Evolutionary conservation across 1,284 basidiomycete species (phyloP).

Genomic region (Cutaneotrichosporon sp.): DNA sequence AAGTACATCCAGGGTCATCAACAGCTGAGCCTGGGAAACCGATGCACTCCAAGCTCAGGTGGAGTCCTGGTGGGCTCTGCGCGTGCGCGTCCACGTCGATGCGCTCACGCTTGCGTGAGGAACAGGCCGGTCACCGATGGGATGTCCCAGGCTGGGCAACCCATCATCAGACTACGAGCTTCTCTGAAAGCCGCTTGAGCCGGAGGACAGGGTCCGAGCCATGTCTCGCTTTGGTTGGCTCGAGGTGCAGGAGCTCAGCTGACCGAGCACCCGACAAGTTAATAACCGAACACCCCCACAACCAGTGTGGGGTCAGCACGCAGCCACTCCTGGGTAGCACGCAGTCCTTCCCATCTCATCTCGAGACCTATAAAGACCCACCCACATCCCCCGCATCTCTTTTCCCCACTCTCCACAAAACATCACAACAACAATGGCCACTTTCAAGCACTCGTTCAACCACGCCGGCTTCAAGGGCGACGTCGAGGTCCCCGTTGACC

Average conservation of each 20-base stretch:
- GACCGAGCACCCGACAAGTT: conserved; percentile 16
- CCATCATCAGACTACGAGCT: too few species aligned
- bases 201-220: not conserved
- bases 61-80: too few species aligned
- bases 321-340: too few species aligned
- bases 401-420: conserved; percentile 7
- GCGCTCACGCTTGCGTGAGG: too few species aligned
- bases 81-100: too few species aligned
- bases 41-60: too few species aligned
- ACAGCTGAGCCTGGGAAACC: too few species aligned
- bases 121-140: too few species aligned
- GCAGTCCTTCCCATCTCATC: not conserved
- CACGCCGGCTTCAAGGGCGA: conserved; percentile 67
- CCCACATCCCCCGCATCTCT: conserved; percentile 3
- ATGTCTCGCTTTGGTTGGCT: not conserved
- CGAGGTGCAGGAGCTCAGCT: not conserved
- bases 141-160: too few species aligned
- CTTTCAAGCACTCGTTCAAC: conserved; percentile 65
- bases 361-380: conserved; percentile 16
- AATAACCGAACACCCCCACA: conserved; percentile 10
- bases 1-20: not conserved
- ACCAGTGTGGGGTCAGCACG: not conserved
- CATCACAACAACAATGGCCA: conserved; percentile 21
- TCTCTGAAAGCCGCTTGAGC: not conserved
- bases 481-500: conserved; percentile 67